A percentile compares a stretch with the other conserved stretches of the same genome.
Conservation (phyloP, 345 rosid species). For the Salix caprea region DNA sequence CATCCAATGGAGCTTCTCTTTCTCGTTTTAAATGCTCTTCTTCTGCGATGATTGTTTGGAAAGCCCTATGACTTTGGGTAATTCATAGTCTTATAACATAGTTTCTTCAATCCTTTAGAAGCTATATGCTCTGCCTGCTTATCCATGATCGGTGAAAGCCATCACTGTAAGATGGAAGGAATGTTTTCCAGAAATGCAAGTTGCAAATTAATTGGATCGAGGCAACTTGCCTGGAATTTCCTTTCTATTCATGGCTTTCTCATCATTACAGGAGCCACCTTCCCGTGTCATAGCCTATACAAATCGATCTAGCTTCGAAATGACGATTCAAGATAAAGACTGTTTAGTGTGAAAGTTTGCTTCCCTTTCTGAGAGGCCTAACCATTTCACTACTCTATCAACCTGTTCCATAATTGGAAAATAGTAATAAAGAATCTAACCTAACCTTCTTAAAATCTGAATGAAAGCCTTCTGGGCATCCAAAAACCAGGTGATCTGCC, state of each 20-base stretch:
- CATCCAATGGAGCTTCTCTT: neutral
- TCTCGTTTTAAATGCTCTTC: neutral
- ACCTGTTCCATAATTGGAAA: conserved; percentile 32
- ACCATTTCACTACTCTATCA: conserved; percentile 33
- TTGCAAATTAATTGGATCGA: too few relatives aligned
- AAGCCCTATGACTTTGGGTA: neutral
- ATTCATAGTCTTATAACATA: neutral
- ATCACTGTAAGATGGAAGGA: neutral
- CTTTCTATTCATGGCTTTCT: conserved; percentile 17
- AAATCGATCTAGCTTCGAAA: conserved; percentile 25
- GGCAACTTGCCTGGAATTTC: neutral
- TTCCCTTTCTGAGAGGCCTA: conserved; percentile 24
- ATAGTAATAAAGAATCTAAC: neutral
- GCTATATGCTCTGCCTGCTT: neutral
- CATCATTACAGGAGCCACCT: conserved; percentile 37
- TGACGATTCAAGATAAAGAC: conserved; percentile 24
- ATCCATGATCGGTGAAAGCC: neutral
- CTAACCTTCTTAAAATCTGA: conserved; percentile 48
- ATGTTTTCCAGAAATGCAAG: neutral
- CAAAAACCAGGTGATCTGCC: conserved; percentile 44
- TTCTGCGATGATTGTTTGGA: neutral
- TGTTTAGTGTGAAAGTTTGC: conserved; percentile 36
- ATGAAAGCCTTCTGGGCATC: conserved; percentile 44
- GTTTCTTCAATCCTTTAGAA: neutral
- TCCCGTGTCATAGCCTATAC: conserved; percentile 43